Evolutionary conservation across 2,329 filamentous ascomycete genomes (phyloP), one percentile per base, ranked within the genome.

Genomic region (Apiospora pterosperma): DNA sequence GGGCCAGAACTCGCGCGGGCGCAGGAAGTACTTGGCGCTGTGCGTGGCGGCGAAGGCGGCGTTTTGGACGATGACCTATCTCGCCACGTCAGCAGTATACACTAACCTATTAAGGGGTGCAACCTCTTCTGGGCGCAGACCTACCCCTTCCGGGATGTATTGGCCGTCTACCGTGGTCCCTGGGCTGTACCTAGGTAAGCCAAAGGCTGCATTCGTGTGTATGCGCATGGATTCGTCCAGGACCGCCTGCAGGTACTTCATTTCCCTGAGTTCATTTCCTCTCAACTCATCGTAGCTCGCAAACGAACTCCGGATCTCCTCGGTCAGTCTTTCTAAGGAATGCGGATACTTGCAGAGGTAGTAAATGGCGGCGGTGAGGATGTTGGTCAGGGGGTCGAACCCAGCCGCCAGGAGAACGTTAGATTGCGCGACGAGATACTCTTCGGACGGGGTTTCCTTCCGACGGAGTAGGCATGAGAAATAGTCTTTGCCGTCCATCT

Each of bases 151-250:
- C 12, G 64, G 58, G n/a, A 67, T 59, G 28, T 67, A 64, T 12
- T 1, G 5, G 3, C 62, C 66, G 14, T 66, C 66, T 3, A 68
- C 63, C 2, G 64, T 3, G 60, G 64, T 62, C 19, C 66, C 66
- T 7, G 66, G 66, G n/a, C 66, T 67, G 5, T 65, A 23, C 5
- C 66, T 64, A 11, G 66, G 64, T 31, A 68, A 36, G 2, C 66
- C 67, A 36, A 62, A 42, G 5, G 52, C 42, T 0, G 62, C 62
- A 4, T 64, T 62, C 52, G 61, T 58, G 44, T 67, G 63, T 5
- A 68, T 44, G 4, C 67, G 67, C 19, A 68, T 44, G 31, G 59
- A 66, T 21, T 68, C 65, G 10, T 44, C 23, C 4, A 25, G 31
- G 5, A 64, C 66, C 23, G 39, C 62, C 6, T 67, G 61, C 14